A percentile compares a stretch with the other conserved stretches of the same genome.
Conservation (phyloP, 345 rosid genomes). For the Geranium rotundifolium region DNA sequence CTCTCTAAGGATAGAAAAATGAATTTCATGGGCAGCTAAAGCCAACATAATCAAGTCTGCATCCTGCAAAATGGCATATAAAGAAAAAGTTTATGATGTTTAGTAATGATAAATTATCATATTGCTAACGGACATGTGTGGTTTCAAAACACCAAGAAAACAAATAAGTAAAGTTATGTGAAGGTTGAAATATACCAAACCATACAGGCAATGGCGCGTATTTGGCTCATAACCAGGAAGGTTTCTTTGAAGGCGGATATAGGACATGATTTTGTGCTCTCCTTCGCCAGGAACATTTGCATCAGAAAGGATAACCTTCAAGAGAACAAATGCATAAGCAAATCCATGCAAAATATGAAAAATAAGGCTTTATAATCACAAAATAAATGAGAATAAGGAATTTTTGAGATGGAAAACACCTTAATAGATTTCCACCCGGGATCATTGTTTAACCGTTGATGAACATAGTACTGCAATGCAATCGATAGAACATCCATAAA, state of each 20-base stretch:
- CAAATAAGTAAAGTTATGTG: not conserved
- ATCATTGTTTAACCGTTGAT: slow-evolving; percentile 69
- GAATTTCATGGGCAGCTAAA: slow-evolving; percentile 89
- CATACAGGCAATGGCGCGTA: slow-evolving; percentile 84
- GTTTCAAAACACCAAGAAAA: not conserved
- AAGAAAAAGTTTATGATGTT: not conserved
- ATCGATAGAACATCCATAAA: slow-evolving; percentile 80
- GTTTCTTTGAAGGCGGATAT: slow-evolving; percentile 78
- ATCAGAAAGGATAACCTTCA: slow-evolving; percentile 94
- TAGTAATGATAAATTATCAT: not conserved
- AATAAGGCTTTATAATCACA: not conserved
- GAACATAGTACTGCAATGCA: slow-evolving; percentile 82
- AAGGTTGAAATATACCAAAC: slow-evolving; percentile 65
- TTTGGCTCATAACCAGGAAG: slow-evolving; percentile 86
- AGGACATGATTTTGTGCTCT: slow-evolving; percentile 92
- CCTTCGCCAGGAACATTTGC: slow-evolving; percentile 99
- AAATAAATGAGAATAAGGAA: not conserved
- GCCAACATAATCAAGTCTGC: slow-evolving; percentile 97
- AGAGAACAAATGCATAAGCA: slow-evolving; percentile 15
- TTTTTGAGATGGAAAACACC: slow-evolving; percentile 28
- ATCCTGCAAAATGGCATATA: slow-evolving; percentile 33
- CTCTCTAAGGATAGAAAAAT: slow-evolving; percentile 96
- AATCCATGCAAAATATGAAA: not conserved
- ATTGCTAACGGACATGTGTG: not conserved
- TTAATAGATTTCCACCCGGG: slow-evolving; percentile 95